Percentiles rank a stretch among this genome's conserved stretches.
phyloP scores from a whole-genome alignment of 495 filamentous ascomycete genomes.

The Astrothelium macrocarpum region DNA sequence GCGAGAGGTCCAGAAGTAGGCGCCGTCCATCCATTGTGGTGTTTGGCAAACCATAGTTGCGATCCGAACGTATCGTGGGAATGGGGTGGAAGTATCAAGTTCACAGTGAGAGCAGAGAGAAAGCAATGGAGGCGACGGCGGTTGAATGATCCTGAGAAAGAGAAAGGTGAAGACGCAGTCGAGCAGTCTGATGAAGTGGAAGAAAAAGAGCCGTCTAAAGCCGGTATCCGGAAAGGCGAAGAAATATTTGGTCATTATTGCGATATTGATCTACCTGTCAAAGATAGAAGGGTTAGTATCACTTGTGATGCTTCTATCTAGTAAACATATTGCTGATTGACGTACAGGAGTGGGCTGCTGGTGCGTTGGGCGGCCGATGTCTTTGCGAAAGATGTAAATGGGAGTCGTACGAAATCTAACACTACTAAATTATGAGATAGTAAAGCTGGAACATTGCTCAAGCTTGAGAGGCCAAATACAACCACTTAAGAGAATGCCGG shows the following conservation, averaged over 20 bases:
- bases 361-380: conserved; percentile 76
- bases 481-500: too few species aligned
- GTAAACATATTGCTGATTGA: background rate
- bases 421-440: background rate
- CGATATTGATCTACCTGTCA: conserved; percentile 68
- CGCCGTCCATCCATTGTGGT: conserved; percentile 68
- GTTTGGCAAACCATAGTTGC: conserved; percentile 85
- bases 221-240: conserved; percentile 54
- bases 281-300: conserved; percentile 57
- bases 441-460: too few species aligned
- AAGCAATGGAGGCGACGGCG: conserved; percentile 37
- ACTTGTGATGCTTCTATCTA: too few species aligned
- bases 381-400: conserved; percentile 69
- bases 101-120: conserved; percentile 43
- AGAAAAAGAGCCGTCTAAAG: conserved; percentile 10
- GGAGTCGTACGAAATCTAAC: conserved; percentile 31
- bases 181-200: conserved; percentile 2
- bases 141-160: background rate
- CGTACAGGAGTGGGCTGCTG: conserved; percentile 58
- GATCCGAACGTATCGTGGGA: conserved; percentile 92
- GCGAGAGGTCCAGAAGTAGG: conserved; percentile 71
- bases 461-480: too few species aligned
- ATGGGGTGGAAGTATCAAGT: conserved; percentile 76
- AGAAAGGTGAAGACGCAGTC: conserved; percentile 30
- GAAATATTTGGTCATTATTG: conserved; percentile 93